Base-by-base conservation (phyloP, 129 eudicot species). In the Gnaphalium uliginosum region DNA sequence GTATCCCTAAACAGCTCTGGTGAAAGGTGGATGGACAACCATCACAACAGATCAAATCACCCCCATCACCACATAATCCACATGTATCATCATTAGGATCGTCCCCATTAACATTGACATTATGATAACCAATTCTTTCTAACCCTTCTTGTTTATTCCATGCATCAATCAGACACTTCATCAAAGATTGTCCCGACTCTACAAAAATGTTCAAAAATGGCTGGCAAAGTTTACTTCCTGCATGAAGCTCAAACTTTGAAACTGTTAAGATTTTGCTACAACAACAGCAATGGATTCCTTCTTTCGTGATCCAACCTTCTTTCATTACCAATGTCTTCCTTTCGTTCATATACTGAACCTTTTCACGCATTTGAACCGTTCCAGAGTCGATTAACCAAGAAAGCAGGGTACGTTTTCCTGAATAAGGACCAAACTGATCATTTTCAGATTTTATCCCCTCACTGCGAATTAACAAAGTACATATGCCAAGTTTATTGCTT, bases 281-380 rank as follows among this genome's bases (percentile, higher is more conserved):
- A 78, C 99, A 95, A 60, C 94, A 86, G 78, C 99, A 95, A 59
- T 87, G 97, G 73, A 95, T 86, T 18, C 99, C 99, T 35, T 95
- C 99, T 77, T 81, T 87, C 18, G 99, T 87, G 37, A 95, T 81
- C 99, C 97, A 89, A 33, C 99, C 99, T 86, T 95, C 99, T 75
- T 85, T 89, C 96, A 91, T 85, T 7, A 81, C 90, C 25, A 84
- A 78, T 68, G 94, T 85, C 87, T 87, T 78, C 74, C 79, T 95
- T 24, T 86, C 86, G 72, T 87, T 95, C 96, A 89, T 84, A 76
- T 95, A 95, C 66, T 89, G 94, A 67, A 95, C 96, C 69, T 87
- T 91, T 73, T 91, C 96, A 71, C 87, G 78, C 81, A 84, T 76
- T 48, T 84, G 72, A 29, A 90, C 96, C 13, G 81, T 75, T 78